These are phyloP conservation scores for Pigoraptor vietnamica DNA, from an alignment of 78 protist genomes.

Conservation along the genomic window DNA sequence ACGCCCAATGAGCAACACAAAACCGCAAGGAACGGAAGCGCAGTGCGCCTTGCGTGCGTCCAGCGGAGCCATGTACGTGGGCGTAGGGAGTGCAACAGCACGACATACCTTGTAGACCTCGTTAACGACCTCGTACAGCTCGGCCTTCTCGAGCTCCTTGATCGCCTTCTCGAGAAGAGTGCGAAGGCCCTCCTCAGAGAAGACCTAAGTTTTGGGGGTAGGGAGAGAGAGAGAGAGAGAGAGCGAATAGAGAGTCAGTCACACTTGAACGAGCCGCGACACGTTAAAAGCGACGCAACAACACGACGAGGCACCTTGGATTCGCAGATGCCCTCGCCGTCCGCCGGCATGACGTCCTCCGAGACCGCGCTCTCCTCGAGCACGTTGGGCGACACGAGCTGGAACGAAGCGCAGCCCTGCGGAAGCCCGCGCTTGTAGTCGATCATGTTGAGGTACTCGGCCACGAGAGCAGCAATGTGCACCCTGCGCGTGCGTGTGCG, in stretches of 20 bases:
- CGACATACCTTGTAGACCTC: constrained; percentile 5
- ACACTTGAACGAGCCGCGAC: too few relatives aligned
- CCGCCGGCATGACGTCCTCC: not conserved
- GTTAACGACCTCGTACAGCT: constrained; percentile 4
- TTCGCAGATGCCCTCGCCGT: constrained; percentile 8
- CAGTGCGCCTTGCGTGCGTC: too few relatives aligned
- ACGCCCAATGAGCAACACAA: too few relatives aligned
- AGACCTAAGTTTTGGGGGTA: not conserved
- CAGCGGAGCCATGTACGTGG: not conserved
- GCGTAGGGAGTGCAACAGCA: not conserved
- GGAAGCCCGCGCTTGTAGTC: not conserved
- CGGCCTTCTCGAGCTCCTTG: not conserved
- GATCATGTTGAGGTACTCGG: not conserved
- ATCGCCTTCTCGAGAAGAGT: not conserved
- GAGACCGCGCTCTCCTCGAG: constrained; percentile 6
- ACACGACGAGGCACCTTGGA: constrained; percentile 1
- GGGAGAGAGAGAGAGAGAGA: not conserved
- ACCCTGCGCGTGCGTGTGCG: not conserved
- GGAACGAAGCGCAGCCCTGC: not conserved
- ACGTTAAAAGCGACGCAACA: too few relatives aligned
- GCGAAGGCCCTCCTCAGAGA: not conserved
- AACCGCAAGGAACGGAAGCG: too few relatives aligned
- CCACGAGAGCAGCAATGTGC: not conserved
- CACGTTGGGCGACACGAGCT: constrained; percentile 3
- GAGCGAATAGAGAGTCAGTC: too few relatives aligned